phyloP scores from a whole-genome alignment of 1,139 yeast genomes.

The Schwanniomyces etchellsii region DNA sequence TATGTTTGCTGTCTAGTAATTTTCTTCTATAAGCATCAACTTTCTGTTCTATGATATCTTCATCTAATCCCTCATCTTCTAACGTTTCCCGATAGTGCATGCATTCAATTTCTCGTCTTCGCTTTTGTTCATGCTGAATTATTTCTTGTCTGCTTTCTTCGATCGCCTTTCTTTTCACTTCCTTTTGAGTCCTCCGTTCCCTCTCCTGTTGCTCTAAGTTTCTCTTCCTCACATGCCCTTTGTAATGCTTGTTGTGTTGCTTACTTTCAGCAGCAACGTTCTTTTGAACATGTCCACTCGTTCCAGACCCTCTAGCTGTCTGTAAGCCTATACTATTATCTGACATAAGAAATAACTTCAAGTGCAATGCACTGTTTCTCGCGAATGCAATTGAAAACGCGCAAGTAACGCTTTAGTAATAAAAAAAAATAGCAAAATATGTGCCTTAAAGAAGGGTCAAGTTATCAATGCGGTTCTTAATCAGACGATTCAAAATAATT shows the following conservation, averaged over 20 bases:
- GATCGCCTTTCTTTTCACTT: conserved; percentile 6
- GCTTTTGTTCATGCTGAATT: conserved; percentile 38
- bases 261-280: conserved; percentile 28
- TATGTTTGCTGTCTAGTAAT: too few species aligned
- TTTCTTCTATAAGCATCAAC: conserved; percentile 19
- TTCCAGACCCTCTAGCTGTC: conserved; percentile 66
- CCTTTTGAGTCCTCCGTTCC: conserved; percentile 11
- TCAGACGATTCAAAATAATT: too few species aligned
- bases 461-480: neutral
- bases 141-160: conserved; percentile 22
- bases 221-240: too few species aligned
- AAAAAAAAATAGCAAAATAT: neutral
- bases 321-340: conserved; percentile 64
- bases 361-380: too few species aligned
- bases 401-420: too few species aligned
- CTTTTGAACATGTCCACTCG: conserved; percentile 63
- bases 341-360: conserved; percentile 35
- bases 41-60: conserved; percentile 17
- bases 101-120: conserved; percentile 50
- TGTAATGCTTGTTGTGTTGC: conserved; percentile 10
- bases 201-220: conserved; percentile 25
- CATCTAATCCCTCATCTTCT: conserved; percentile 43
- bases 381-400: too few species aligned
- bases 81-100: conserved; percentile 49
- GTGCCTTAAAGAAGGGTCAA: neutral